phyloP scores from a whole-genome alignment of 768 basidiomycete species.

The Rhodotorula sphaerocarpa region DNA sequence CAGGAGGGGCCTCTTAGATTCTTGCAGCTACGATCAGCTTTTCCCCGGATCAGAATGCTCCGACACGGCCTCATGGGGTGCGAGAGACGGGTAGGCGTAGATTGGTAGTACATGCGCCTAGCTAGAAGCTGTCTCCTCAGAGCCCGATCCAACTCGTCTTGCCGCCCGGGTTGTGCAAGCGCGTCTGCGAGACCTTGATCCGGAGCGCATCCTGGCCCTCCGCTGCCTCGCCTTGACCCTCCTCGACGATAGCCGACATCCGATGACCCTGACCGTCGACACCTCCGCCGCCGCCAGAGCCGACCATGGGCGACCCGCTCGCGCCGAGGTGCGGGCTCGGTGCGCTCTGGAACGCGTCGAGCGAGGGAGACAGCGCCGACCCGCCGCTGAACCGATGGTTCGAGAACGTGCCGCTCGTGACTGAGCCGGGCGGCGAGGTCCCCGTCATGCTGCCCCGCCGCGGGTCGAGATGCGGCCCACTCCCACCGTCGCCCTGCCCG shows the following conservation, averaged over 20 bases:
- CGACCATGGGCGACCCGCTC: background rate
- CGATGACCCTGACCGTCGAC: slow-evolving; percentile 14
- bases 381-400: background rate
- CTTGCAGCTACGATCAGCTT: no score
- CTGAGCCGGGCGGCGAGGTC: slow-evolving; percentile 12
- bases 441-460: background rate
- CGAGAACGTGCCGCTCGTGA: slow-evolving; percentile 26
- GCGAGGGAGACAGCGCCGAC: background rate
- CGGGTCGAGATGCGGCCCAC: slow-evolving; percentile 38
- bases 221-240: slow-evolving; percentile 11
- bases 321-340: slow-evolving; percentile 24
- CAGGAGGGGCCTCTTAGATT: no score
- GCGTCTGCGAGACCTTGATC: slow-evolving; percentile 88
- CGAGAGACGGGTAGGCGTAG: no score
- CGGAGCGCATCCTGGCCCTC: slow-evolving; percentile 5
- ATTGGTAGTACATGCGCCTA: no score
- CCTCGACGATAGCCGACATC: slow-evolving; percentile 30
- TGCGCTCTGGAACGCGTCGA: slow-evolving; percentile 29
- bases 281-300: no score
- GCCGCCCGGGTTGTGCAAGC: slow-evolving; percentile 82
- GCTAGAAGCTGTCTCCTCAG: background rate
- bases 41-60: no score
- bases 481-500: slow-evolving; percentile 10
- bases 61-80: no score
- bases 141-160: slow-evolving; percentile 45